A percentile compares a stretch with the other conserved stretches of the same genome.
These are phyloP conservation scores for Polyporus arcularius DNA, from an alignment of 768 basidiomycete genomes.

Conservation along the genomic window DNA sequence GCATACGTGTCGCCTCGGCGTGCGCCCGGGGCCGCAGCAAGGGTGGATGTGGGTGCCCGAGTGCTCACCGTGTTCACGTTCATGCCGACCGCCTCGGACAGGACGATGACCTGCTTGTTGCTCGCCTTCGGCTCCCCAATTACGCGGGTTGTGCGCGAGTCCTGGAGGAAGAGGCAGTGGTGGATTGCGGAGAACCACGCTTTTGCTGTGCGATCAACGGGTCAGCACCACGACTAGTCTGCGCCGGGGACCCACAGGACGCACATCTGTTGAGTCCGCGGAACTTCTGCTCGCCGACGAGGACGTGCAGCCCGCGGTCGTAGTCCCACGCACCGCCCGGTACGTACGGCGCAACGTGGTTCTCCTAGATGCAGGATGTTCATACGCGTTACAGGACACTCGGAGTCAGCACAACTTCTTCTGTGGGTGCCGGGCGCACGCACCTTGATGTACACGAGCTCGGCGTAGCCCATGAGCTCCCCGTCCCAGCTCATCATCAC, in stretches of 20 bases:
- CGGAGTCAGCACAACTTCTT: not conserved
- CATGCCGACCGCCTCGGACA: conserved; percentile 16
- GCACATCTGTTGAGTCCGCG: conserved; percentile 43
- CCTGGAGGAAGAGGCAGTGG: conserved; percentile 46
- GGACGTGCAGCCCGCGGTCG: conserved; percentile 44
- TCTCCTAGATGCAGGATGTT: conserved; percentile 6
- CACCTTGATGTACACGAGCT: conserved; percentile 50
- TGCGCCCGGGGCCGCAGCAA: not conserved
- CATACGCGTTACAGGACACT: conserved; percentile 16
- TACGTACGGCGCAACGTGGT: conserved; percentile 28
- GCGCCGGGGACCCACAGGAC: conserved; percentile 18
- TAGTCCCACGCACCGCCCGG: conserved; percentile 31
- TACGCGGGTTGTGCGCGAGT: conserved; percentile 42
- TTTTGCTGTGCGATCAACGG: conserved; percentile 23
- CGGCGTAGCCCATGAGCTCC: conserved; percentile 44
- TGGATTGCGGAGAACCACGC: conserved; percentile 38
- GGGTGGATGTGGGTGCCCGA: not conserved
- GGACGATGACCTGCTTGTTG: conserved; percentile 34
- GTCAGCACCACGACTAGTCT: conserved; percentile 11
- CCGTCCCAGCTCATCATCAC: conserved; percentile 51
- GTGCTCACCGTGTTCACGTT: conserved; percentile 15
- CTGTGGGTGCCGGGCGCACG: conserved; percentile 11
- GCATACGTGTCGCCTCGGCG: not conserved
- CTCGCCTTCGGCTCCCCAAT: conserved; percentile 44
- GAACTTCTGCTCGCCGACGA: conserved; percentile 50